These are phyloP conservation scores for Cladosporium sp. DNA, from an alignment of 2,329 filamentous ascomycete species.

Conservation along the genomic window DNA sequence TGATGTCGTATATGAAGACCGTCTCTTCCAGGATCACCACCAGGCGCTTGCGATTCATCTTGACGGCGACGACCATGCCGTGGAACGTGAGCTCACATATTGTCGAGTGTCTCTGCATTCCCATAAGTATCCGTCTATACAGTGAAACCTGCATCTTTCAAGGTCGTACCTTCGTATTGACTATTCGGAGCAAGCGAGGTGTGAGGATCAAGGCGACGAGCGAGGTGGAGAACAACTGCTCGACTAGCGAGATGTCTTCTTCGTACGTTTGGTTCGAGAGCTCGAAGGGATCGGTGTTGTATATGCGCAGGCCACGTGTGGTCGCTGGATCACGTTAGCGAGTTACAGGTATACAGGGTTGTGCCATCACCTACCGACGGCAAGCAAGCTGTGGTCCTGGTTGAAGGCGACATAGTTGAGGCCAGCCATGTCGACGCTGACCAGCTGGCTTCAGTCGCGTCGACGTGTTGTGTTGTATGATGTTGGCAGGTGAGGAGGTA, in stretches of 20 bases:
- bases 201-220: constrained; percentile 90
- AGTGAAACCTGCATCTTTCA: not conserved
- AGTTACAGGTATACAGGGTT: not conserved
- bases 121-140: constrained; percentile 3
- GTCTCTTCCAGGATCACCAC: constrained; percentile 92
- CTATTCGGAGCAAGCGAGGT: constrained; percentile 85
- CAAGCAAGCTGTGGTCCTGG: constrained; percentile 95
- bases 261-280: constrained; percentile 94
- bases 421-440: constrained; percentile 23
- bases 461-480: constrained; percentile 46
- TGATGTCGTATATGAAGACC: constrained; percentile 97
- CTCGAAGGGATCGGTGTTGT: constrained; percentile 91
- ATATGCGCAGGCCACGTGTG: constrained; percentile 89
- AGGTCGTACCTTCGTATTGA: constrained; percentile 80
- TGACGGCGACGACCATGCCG: constrained; percentile 88
- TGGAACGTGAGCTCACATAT: constrained; percentile 99
- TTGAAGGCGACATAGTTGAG: constrained; percentile 99
- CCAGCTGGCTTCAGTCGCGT: constrained; percentile 58
- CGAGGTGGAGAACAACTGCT: constrained; percentile 98
- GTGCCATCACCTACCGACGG: constrained; percentile 64
- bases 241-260: constrained; percentile 82
- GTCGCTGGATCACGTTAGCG: constrained; percentile 54
- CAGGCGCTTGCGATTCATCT: constrained; percentile 87
- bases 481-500: no score
- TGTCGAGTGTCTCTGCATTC: constrained; percentile 60